Evolutionary conservation across 768 basidiomycete genomes (phyloP).

Genomic region (Suillus plorans): DNA sequence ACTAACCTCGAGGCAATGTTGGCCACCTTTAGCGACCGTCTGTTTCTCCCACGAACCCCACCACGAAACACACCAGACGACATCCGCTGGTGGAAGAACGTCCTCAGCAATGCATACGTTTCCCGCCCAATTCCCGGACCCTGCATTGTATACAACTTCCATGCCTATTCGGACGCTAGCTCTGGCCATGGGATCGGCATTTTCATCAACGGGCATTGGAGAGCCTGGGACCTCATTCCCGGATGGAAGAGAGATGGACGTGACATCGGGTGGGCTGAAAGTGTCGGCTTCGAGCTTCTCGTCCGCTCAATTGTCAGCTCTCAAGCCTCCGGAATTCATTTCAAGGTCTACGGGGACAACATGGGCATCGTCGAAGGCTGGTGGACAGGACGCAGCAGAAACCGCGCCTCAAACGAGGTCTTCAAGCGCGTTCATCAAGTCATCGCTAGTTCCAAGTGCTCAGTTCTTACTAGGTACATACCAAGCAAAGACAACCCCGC

Average conservation of each 20-base stretch:
- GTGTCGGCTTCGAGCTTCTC: slow-evolving; percentile 43
- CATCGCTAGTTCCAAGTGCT: background rate
- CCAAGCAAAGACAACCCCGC: slow-evolving; percentile 19
- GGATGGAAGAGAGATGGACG: slow-evolving; percentile 29
- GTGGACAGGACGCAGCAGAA: slow-evolving; percentile 13
- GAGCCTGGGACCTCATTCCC: slow-evolving; percentile 32
- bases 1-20: slow-evolving; percentile 39
- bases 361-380: slow-evolving; percentile 38
- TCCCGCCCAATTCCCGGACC: slow-evolving; percentile 29
- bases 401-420: slow-evolving; percentile 11
- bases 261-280: slow-evolving; percentile 50
- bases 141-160: slow-evolving; percentile 20
- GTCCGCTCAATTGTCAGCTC: slow-evolving; percentile 12
- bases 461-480: slow-evolving; percentile 20
- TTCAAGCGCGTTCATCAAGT: slow-evolving; percentile 21
- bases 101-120: slow-evolving; percentile 13
- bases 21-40: slow-evolving; percentile 24
- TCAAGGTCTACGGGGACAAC: slow-evolving; percentile 25
- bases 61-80: slow-evolving; percentile 15
- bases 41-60: slow-evolving; percentile 28
- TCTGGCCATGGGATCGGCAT: slow-evolving; percentile 35
- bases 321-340: background rate
- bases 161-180: slow-evolving; percentile 45
- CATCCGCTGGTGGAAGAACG: slow-evolving; percentile 35
- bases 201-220: slow-evolving; percentile 11